phyloP scores from a whole-genome alignment of 2,329 filamentous ascomycete genomes.

The Berkeleyomyces basicola region DNA sequence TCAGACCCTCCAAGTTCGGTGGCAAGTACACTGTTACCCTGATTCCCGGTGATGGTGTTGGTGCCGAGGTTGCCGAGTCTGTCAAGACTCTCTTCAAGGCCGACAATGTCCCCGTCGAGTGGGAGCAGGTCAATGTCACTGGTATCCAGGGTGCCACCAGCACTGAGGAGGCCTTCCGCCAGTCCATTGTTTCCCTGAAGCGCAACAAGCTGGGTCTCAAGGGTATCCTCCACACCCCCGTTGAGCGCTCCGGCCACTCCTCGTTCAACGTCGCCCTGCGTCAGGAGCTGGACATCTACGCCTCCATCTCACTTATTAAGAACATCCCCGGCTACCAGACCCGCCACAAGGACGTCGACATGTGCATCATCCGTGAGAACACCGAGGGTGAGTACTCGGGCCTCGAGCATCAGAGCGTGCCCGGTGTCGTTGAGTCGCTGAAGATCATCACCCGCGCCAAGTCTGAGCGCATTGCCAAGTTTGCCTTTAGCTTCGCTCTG shows the following conservation, averaged over 20 bases:
- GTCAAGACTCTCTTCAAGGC: slow-evolving; percentile 99
- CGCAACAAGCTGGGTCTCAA: slow-evolving; percentile 98
- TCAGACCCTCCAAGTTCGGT: slow-evolving; percentile 97
- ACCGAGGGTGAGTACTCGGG: slow-evolving; percentile 99
- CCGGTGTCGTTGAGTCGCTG: slow-evolving; percentile 92
- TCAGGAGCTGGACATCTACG: slow-evolving; percentile 99
- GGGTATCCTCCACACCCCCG: slow-evolving; percentile 95
- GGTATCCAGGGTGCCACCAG: slow-evolving; percentile 65
- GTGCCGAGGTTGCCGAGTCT: slow-evolving; percentile 91
- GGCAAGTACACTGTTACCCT: slow-evolving; percentile 98
- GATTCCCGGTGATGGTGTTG: slow-evolving; percentile 97
- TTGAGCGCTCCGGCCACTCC: slow-evolving; percentile 92
- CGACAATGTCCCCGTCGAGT: slow-evolving; percentile 95
- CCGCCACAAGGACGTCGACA: slow-evolving; percentile 89
- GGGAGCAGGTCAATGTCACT: slow-evolving; percentile 94
- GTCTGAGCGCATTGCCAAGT: slow-evolving; percentile 98
- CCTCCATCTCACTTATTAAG: slow-evolving; percentile 94
- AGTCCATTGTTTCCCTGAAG: slow-evolving; percentile 87
- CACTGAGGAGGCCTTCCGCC: slow-evolving; percentile 87
- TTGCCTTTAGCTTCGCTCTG: slow-evolving; percentile 92
- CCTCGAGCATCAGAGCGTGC: slow-evolving; percentile 94
- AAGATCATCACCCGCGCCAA: slow-evolving; percentile 99
- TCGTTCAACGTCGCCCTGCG: slow-evolving; percentile 99
- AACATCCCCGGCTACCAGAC: slow-evolving; percentile 98
- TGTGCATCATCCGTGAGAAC: slow-evolving; percentile 99